Conservation (phyloP, 257 asterid species). For the Petunia secreta region DNA sequence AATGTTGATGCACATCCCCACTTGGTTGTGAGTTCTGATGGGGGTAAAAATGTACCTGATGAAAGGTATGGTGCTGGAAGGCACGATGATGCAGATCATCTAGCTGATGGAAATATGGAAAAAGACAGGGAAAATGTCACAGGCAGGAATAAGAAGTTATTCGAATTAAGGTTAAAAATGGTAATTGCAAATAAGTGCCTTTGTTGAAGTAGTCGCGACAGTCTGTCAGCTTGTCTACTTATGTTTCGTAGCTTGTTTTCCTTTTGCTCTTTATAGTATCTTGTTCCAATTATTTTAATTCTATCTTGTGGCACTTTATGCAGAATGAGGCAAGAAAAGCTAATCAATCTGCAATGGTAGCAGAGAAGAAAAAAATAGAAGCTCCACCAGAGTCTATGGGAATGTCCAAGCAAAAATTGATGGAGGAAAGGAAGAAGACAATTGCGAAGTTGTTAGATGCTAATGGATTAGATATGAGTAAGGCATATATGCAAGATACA, state of each 20-base stretch:
- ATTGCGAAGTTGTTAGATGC: slow-evolving; percentile 88
- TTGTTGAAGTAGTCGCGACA: background rate
- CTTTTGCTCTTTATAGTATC: slow-evolving; percentile 2
- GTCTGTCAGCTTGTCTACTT: background rate
- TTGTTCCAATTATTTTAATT: slow-evolving; percentile 3
- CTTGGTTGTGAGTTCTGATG: slow-evolving; percentile 34
- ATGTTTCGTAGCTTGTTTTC: background rate
- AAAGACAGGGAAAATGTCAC: slow-evolving; percentile 52
- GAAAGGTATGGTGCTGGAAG: slow-evolving; percentile 42
- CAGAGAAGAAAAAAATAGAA: slow-evolving; percentile 78
- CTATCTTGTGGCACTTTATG: background rate
- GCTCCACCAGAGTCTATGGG: slow-evolving; percentile 85
- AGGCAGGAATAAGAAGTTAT: slow-evolving; percentile 74
- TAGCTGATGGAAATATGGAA: slow-evolving; percentile 34
- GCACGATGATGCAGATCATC: slow-evolving; percentile 47
- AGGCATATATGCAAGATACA: slow-evolving; percentile 92
- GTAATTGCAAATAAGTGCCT: slow-evolving; percentile 37
- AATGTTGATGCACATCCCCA: slow-evolving; percentile 30
- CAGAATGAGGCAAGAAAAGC: slow-evolving; percentile 92
- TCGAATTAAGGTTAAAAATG: slow-evolving; percentile 83
- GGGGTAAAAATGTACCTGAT: slow-evolving; percentile 36
- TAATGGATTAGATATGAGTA: slow-evolving; percentile 91
- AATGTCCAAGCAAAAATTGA: slow-evolving; percentile 93
- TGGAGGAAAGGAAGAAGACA: slow-evolving; percentile 93
- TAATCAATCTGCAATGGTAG: slow-evolving; percentile 86